Base-by-base conservation (phyloP, 2,329 filamentous ascomycete species). In the Claviceps sp. region DNA sequence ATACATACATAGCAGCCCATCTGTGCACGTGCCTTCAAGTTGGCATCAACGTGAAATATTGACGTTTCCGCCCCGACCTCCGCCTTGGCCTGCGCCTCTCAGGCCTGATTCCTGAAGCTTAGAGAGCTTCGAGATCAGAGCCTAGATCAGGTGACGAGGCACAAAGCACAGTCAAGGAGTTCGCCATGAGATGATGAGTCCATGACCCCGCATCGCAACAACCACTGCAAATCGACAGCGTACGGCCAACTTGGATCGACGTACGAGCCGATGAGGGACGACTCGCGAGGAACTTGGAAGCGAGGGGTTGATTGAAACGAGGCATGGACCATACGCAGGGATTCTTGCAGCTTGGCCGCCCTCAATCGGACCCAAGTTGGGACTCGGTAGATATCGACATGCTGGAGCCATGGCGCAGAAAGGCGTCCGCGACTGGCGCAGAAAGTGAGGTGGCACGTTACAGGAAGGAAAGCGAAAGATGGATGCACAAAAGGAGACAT, bases 331-430 rank as follows among this genome's bases (percentile, higher is more conserved):
- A 11, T 37, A 36, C 23, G 47, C 11, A 38, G 5, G 22, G 36
- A 23, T 47, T 29, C 14, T 45, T 17, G 7, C 14, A 38, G 34
- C 34, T 17, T 47, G 26, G 16, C 23, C 23, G n/a, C 47, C 20
- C n/a, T 44, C 9, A 20, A 49, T n/a, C 26, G 40, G 39, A 37
- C n/a, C 29, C 34, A 6, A 16, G 11, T 20, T 44, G 38, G 13
- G 36, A 20, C 20, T 20, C 20, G 20, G 20, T 1, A 23, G 46
- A 43, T 16, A 42, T 38, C 42, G 17, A 39, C 34, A 16, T 50
- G 37, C 22, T 50, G 34, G 49, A 45, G 40, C 34, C 49, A 45
- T 50, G 49, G 34, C 49, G 49, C 34, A 26, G 42, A 49, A 22
- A 16, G 47, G 42, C 42, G 29, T 39, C 34, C 16, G 45, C 42